Base-by-base conservation (phyloP, 441 rosid genomes). In the Dalechampia spathulata region DNA sequence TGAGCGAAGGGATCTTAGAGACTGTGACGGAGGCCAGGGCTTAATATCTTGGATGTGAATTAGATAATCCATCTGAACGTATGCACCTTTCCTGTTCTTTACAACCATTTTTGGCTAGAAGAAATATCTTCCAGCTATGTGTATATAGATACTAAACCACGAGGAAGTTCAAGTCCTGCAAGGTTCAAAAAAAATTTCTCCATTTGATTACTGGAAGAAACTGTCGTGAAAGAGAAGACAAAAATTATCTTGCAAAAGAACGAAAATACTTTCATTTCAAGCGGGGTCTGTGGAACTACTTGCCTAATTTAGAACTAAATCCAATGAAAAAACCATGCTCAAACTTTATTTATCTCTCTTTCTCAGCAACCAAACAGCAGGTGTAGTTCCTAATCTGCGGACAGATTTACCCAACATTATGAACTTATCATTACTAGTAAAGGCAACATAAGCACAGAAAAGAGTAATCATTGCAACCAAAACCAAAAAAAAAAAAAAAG, bases 21-120 rank as follows among this genome's bases (percentile, higher is more conserved):
- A 87, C 64, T 93, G 97, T 32, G 99, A 86, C 22, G 99, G 99
- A 5, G 99, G 99, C 99, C 99, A 93, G 28, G 96, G 99, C 73
- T 82, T 89, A 80, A 93, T 69, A 49, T 93, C 95, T 65, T 79
- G 87, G 73, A 93, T 71, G 70, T 82, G 83, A 65, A 93, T 72
- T 28, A 79, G 25, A 68, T 93, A 93, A 69, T 78, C 74, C 37
- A 80, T 74, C 55, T 75, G 92, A 52, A 80, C 64, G 0, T 79
- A 58, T 22, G 80, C 64, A 32, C 77, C 78, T 81, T 73, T 83
- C 70, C 72, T 57, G 76, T 48, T 80, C 80, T 82, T 92, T 9
- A 80, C 71, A 76, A 71, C 84, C 96, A 86, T 88, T 68, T n/a
- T 68, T 60, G 57, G 61, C 55, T 28, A 32, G 58, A 52, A 36